phyloP scores from a whole-genome alignment of 306 rosid genomes.

The Medicago ruthenica region DNA sequence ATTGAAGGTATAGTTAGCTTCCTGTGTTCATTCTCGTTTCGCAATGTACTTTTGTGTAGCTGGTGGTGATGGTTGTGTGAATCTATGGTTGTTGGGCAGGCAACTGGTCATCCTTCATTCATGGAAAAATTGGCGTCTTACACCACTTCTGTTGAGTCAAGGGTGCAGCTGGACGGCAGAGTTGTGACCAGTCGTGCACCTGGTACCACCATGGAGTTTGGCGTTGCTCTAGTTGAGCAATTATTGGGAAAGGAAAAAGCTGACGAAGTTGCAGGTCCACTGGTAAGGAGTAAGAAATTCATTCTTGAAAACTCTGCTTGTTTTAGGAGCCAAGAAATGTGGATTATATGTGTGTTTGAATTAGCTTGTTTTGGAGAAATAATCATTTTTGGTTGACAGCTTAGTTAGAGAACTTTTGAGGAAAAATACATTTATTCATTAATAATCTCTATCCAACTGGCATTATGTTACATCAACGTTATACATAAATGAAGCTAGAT shows the following conservation, averaged over 20 bases:
- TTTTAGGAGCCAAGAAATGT: neutral
- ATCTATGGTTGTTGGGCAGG: constrained; percentile 56
- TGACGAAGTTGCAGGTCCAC: constrained; percentile 80
- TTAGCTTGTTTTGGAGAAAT: neutral
- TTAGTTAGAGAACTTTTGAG: neutral
- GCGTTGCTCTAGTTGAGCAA: constrained; percentile 77
- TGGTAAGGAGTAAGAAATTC: constrained; percentile 59
- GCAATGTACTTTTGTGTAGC: neutral
- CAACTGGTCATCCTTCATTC: constrained; percentile 81
- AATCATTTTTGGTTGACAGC: neutral
- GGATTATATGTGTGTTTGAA: neutral
- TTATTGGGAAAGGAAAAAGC: constrained; percentile 87
- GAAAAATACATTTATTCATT: neutral
- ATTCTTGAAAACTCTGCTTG: constrained; percentile 19
- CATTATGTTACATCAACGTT: neutral
- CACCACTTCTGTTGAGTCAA: constrained; percentile 76
- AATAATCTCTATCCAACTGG: neutral
- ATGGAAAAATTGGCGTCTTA: constrained; percentile 76
- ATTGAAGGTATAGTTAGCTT: constrained; percentile 60
- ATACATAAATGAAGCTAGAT: constrained; percentile 16
- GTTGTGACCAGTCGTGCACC: constrained; percentile 90
- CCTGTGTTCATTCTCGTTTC: neutral
- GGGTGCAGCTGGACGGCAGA: constrained; percentile 85
- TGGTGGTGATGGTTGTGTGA: constrained; percentile 31
- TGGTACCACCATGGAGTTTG: constrained; percentile 91